Conservation (phyloP, 768 basidiomycete genomes). For the Agaricus blazei region DNA sequence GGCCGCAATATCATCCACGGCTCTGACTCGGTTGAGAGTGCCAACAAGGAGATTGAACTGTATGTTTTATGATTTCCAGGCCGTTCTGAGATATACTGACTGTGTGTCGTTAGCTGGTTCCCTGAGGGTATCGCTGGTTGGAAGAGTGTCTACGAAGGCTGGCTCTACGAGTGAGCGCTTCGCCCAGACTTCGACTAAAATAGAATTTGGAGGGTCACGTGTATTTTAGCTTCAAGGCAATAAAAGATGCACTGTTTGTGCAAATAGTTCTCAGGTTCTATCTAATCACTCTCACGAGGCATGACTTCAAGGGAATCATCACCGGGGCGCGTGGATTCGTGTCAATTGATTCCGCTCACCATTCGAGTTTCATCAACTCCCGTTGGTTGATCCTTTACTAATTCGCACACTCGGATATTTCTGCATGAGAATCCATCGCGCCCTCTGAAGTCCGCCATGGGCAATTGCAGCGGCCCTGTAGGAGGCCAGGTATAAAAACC, state of each 20-base stretch:
- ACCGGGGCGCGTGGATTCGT: slow-evolving; percentile 1
- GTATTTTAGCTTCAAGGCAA: slow-evolving; percentile 12
- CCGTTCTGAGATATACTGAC: background rate
- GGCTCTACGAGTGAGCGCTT: slow-evolving; percentile 73
- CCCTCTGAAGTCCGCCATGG: too few species aligned
- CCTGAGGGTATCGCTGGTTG: slow-evolving; percentile 79
- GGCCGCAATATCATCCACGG: slow-evolving; percentile 95
- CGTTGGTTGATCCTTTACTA: slow-evolving; percentile 15
- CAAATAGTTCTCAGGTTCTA: background rate
- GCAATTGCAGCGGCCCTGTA: too few species aligned
- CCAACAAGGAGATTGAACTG: slow-evolving; percentile 94
- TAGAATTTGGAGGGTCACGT: slow-evolving; percentile 12
- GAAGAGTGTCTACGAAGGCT: slow-evolving; percentile 53
- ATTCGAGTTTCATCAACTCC: slow-evolving; percentile 18
- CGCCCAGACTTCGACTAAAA: background rate
- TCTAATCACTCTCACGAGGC: slow-evolving; percentile 5
- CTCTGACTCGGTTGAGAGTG: slow-evolving; percentile 83
- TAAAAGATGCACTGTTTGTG: background rate
- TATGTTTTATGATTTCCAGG: slow-evolving; percentile 32
- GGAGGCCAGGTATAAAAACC: slow-evolving; percentile 2
- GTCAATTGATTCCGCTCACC: slow-evolving; percentile 8
- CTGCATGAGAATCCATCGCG: slow-evolving; percentile 5
- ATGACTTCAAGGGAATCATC: slow-evolving; percentile 9
- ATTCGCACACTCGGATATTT: slow-evolving; percentile 1
- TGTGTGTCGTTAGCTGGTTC: slow-evolving; percentile 68